phyloP scores from a whole-genome alignment of 164 flowering plant species.

The Aristolochia contorta region DNA sequence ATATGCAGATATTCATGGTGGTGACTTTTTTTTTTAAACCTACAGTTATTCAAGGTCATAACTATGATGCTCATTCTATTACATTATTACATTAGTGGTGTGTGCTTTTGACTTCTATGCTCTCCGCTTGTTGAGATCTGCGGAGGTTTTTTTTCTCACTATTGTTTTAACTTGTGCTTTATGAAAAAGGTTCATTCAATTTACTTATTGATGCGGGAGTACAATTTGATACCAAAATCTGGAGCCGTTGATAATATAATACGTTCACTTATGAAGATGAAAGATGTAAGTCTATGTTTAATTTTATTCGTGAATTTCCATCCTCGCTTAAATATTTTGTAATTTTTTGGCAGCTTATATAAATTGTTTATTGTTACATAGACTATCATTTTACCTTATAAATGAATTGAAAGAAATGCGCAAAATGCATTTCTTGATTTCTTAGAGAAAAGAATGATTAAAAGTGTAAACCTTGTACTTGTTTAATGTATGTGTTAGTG shows the following conservation, averaged over 20 bases:
- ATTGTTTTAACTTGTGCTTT: slow-evolving; percentile 5
- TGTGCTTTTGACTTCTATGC: not conserved
- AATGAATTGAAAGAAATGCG: too few species aligned
- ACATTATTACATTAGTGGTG: too few species aligned
- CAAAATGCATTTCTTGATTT: too few species aligned
- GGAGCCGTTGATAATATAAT: slow-evolving; percentile 67
- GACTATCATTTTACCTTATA: too few species aligned
- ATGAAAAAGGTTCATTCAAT: slow-evolving; percentile 48
- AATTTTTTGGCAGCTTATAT: not conserved
- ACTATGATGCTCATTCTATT: too few species aligned
- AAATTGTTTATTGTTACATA: too few species aligned
- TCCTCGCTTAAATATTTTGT: not conserved
- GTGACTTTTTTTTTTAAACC: too few species aligned
- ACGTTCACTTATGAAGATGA: slow-evolving; percentile 52
- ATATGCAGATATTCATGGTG: too few species aligned
- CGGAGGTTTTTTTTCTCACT: not conserved
- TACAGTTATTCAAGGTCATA: too few species aligned
- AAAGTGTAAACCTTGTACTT: too few species aligned
- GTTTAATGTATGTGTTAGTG: too few species aligned
- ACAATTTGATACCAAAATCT: slow-evolving; percentile 36
- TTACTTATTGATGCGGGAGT: slow-evolving; percentile 36
- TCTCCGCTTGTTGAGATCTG: not conserved
- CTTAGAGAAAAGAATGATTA: too few species aligned
- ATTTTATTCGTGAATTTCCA: not conserved
- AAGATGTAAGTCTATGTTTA: slow-evolving; percentile 56